These are phyloP conservation scores for Leccinum longicurvipes DNA, from an alignment of 768 basidiomycete genomes.

Conservation along the genomic window DNA sequence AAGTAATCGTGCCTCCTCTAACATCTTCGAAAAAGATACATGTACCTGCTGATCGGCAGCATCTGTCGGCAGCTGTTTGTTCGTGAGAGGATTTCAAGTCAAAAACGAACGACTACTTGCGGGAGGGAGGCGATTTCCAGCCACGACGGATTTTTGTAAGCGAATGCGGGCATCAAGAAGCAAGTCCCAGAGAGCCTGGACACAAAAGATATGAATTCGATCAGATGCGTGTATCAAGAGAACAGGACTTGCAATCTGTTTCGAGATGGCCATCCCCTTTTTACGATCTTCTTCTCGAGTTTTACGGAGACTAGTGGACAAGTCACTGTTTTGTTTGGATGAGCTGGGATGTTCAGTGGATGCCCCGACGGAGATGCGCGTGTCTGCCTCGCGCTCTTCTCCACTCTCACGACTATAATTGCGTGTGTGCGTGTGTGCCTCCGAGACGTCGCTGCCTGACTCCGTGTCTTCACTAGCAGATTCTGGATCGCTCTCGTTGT, in stretches of 20 bases:
- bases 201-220: constrained; percentile 4
- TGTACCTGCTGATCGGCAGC: constrained; percentile 36
- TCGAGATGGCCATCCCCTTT: constrained; percentile 82
- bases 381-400: constrained; percentile 9
- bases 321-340: constrained; percentile 34
- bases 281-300: constrained; percentile 64
- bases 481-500: constrained; percentile 4
- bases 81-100: constrained; percentile 12
- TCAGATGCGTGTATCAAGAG: neutral
- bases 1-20: constrained; percentile 58
- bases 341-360: constrained; percentile 5
- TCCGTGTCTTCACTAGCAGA: constrained; percentile 13
- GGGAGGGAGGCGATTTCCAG: constrained; percentile 62
- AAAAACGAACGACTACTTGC: constrained; percentile 38
- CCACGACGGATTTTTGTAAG: constrained; percentile 73
- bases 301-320: constrained; percentile 51
- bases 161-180: constrained; percentile 90
- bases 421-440: constrained; percentile 2
- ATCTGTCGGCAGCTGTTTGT: constrained; percentile 32
- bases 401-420: constrained; percentile 12
- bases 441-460: constrained; percentile 22
- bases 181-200: constrained; percentile 78
- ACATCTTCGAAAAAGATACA: constrained; percentile 46
- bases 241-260: constrained; percentile 67
- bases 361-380: constrained; percentile 11